phyloP scores from a whole-genome alignment of 257 asterid genomes.

The Solanum chmielewskii region DNA sequence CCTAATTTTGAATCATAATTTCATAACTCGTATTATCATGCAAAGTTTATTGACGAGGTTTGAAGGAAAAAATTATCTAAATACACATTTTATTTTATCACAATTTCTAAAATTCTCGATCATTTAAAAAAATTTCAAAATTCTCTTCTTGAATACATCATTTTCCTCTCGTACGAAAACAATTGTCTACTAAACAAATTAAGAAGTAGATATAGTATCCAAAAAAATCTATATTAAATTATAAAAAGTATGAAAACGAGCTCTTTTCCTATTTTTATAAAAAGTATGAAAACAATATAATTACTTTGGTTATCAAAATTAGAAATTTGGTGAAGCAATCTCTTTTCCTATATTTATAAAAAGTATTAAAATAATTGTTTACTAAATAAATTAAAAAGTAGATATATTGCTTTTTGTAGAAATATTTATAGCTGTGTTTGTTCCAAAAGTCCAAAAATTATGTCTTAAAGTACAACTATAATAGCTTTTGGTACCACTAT shows the following conservation, averaged over 20 bases:
- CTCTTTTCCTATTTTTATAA: too few relatives aligned
- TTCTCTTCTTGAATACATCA: too few relatives aligned
- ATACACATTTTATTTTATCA: not conserved
- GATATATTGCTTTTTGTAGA: not conserved
- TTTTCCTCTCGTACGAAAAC: too few relatives aligned
- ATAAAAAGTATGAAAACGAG: too few relatives aligned
- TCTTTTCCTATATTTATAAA: not conserved
- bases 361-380: not conserved
- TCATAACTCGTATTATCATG: not conserved
- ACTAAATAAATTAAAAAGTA: not conserved
- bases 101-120: not conserved
- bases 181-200: too few relatives aligned
- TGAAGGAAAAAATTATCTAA: not conserved
- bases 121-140: not conserved
- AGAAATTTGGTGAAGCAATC: not conserved
- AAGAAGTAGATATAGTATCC: too few relatives aligned
- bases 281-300: too few relatives aligned
- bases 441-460: not conserved
- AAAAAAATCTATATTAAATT: too few relatives aligned
- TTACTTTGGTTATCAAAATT: not conserved
- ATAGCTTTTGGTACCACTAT: not conserved
- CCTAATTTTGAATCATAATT: not conserved
- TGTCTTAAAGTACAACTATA: not conserved
- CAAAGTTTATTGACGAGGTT: not conserved
- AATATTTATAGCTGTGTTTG: not conserved